Base-by-base conservation (phyloP, 2,329 filamentous ascomycete species). In the Davidsoniella australis region DNA sequence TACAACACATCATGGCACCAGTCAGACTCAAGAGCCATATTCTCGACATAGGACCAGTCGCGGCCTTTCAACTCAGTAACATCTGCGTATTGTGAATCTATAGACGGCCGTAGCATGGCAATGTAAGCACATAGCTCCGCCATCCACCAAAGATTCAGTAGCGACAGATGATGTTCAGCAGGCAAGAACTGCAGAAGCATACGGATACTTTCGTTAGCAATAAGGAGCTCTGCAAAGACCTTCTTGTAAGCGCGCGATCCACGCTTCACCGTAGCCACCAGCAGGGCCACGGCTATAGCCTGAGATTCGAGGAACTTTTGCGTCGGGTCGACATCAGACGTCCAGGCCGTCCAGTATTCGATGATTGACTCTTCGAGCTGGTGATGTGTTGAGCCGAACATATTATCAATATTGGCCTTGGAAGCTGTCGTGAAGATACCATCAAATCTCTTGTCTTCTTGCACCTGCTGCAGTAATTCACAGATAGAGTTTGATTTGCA, bases 301-400 rank as follows among this genome's bases (percentile, higher is more conserved):
- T 82, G 78, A 1, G 80, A 84, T 50, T 82, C 73, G 51, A 77
- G 73, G 59, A 96, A 93, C 58, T 87, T 81, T 55, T 73, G 70
- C n/a, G 71, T 70, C 1, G 84, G 80, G 53, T 88, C 71, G 7
- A 71, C 65, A 10, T 24, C 26, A 18, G 93, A 70, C 8, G 72
- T 68, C 88, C 87, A 95, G 2, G 82, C 80, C 56, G 93, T 91
- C 85, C 87, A 96, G 66, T 96, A 85, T 56, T 93, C 82, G 42
- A 95, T 64, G 14, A 94, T 68, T 0, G 79, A 70, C 12, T 73
- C 69, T 58, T 89, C 82, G 47, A 82, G 74, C 53, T 82, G 68
- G 36, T 73, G 64, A 54, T 95, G 80, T 6, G 95, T 67, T 38
- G 18, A 17, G 10, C 39, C n/a, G 26, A 38, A 46, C 16, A 36